Base-by-base conservation (phyloP, 371 early-diverging fungal species). In the Syncephalastrum racemosum region DNA sequence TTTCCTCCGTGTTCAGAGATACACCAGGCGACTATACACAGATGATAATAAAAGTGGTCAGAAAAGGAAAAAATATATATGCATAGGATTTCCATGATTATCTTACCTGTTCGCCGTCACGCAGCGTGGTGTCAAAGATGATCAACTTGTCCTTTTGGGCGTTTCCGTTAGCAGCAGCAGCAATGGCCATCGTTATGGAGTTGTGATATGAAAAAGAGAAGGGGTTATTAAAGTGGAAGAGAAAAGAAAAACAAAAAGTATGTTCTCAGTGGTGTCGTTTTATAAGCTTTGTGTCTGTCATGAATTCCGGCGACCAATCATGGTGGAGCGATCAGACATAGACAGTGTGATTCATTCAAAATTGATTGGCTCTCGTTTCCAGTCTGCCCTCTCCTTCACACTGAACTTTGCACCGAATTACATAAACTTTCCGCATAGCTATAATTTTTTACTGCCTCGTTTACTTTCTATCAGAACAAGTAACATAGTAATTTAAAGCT, bases 101-200 rank as follows among this genome's bases (percentile, higher is more conserved):
- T 15, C 31, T 64, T 81, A 90, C 90, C 88, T 92, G 97, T 77
- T 97, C 97, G 53, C 96, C 96, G 68, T 97, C 97, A 62, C 97
- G 84, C 46, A 97, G 89, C 47, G 93, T 90, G 4, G 97, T 96
- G 67, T 97, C 96, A 64, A 95, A 95, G 60, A 97, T 87, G 64
- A 93, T 84, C 24, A 96, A 83, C 74, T 92, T 91, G 22, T 92
- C 83, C 73, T 90, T 60, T 24, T 53, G 43, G 20, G 44, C 40
- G 25, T 53, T 19, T 39, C 16, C 43, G 64, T 50, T 51, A 15
- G 61, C 43, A 39, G 55, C 23, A 31, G 60, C 56, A 15, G 61
- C 43, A 39, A 58, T 31, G 25, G 60, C 56, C 60, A 60, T 60
- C 22, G 47, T 4, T 1, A 4, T 2, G 7, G 47, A 47, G 22